These are phyloP conservation scores for Echria macrotheca DNA, from an alignment of 495 filamentous ascomycete genomes.

Conservation along the genomic window DNA sequence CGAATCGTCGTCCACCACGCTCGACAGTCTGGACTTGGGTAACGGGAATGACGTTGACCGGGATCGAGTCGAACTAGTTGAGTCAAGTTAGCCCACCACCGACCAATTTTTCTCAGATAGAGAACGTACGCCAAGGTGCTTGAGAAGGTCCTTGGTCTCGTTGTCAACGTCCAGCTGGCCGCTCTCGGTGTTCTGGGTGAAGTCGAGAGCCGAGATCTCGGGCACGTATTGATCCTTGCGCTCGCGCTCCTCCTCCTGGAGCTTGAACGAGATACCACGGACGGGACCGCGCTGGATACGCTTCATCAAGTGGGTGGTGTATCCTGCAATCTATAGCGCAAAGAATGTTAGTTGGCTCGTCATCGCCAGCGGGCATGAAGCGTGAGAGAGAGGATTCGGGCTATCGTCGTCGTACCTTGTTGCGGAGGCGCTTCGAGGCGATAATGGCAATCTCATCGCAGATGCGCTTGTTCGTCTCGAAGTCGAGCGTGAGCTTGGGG, in stretches of 20 bases:
- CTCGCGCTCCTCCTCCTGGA: slow-evolving; percentile 99
- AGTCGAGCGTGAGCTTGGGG: slow-evolving; percentile 96
- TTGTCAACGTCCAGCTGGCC: slow-evolving; percentile 90
- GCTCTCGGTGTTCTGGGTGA: slow-evolving; percentile 81
- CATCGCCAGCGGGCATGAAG: no score
- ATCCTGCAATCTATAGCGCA: slow-evolving; percentile 83
- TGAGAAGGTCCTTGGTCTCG: slow-evolving; percentile 97
- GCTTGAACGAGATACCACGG: slow-evolving; percentile 99
- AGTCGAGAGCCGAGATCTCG: slow-evolving; percentile 96
- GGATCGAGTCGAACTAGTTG: slow-evolving; percentile 86
- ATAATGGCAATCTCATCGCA: slow-evolving; percentile 99
- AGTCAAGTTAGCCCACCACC: no score
- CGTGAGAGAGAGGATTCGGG: no score
- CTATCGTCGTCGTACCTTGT: slow-evolving; percentile 65
- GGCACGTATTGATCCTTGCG: slow-evolving; percentile 99
- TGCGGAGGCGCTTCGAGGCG: slow-evolving; percentile 92
- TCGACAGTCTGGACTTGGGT: slow-evolving; percentile 80
- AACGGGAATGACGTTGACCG: slow-evolving; percentile 88
- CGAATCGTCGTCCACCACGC: slow-evolving; percentile 57
- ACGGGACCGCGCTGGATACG: slow-evolving; percentile 98
- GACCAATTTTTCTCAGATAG: no score
- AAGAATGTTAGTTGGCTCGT: slow-evolving; percentile 15
- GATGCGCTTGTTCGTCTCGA: slow-evolving; percentile 99
- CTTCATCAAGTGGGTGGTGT: slow-evolving; percentile 96
- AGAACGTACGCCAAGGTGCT: slow-evolving; percentile 96